phyloP scores from a whole-genome alignment of 75 land plant genomes.

The Picea sitchensis region DNA sequence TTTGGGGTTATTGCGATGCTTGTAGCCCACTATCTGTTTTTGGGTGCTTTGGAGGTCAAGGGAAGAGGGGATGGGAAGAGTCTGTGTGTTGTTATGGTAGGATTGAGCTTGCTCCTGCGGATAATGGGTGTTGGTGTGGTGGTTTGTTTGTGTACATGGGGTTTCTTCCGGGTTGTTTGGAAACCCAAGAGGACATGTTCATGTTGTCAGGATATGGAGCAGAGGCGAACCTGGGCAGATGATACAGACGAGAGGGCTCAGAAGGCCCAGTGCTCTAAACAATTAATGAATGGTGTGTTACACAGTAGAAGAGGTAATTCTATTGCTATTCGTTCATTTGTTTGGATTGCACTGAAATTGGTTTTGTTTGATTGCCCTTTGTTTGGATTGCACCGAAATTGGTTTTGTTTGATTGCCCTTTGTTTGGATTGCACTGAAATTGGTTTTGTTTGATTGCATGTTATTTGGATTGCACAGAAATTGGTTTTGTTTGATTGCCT shows the following conservation, averaged over 20 bases:
- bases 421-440: no score
- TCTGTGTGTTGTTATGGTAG: background rate
- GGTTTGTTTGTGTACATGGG: background rate
- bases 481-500: no score
- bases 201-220: slow-evolving; percentile 12
- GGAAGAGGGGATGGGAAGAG: background rate
- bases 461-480: no score
- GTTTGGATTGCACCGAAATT: no score
- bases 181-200: background rate
- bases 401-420: no score
- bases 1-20: background rate
- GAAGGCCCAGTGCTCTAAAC: slow-evolving; percentile 19
- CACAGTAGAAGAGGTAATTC: slow-evolving; percentile 30
- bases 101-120: background rate
- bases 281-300: slow-evolving; percentile 29
- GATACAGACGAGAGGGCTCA: slow-evolving; percentile 28
- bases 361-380: no score
- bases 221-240: slow-evolving; percentile 5
- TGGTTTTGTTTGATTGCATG: no score
- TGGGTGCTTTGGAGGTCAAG: background rate
- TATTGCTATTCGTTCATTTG: no score
- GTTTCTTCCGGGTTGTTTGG: background rate
- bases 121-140: background rate
- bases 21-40: background rate
- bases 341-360: no score